Evolutionary conservation across 2,329 filamentous ascomycete genomes (phyloP).

Genomic region (Chaetomium strumarium): DNA sequence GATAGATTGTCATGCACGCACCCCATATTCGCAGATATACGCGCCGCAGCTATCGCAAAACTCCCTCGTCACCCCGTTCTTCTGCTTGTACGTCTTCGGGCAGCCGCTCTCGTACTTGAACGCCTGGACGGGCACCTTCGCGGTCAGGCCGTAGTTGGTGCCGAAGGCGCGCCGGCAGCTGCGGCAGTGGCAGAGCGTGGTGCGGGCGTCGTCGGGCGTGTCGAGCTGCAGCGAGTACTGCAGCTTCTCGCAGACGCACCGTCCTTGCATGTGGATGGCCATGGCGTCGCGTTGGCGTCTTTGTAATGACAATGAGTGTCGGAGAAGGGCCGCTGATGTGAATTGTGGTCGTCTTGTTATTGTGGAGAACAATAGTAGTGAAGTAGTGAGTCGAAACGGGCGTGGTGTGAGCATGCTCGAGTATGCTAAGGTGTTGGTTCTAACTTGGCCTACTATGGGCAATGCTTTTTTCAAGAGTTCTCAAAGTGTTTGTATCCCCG

Average conservation of each 20-base stretch:
- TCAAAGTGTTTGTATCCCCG: neutral
- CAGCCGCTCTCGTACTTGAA: constrained; percentile 26
- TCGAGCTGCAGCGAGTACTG: constrained; percentile 26
- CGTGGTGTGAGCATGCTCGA: neutral
- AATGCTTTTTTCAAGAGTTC: neutral
- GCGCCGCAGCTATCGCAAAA: constrained; percentile 30
- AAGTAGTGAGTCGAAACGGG: neutral
- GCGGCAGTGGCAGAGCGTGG: constrained; percentile 31
- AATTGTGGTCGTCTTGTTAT: neutral
- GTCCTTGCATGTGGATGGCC: constrained; percentile 15
- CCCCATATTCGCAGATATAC: constrained; percentile 32
- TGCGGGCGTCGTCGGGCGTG: constrained; percentile 26
- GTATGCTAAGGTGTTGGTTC: neutral
- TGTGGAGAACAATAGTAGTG: neutral
- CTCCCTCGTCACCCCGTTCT: constrained; percentile 31
- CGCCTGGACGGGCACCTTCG: constrained; percentile 27
- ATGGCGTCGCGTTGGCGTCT: neutral
- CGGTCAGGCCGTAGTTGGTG: constrained; percentile 31
- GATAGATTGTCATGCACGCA: too few species aligned
- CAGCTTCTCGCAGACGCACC: constrained; percentile 25
- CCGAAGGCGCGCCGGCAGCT: constrained; percentile 32
- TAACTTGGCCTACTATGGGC: too few species aligned
- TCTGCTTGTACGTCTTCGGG: constrained; percentile 28
- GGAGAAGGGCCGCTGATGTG: neutral
- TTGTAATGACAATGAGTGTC: neutral